Conservation (phyloP, 1,284 basidiomycete species). For the Rhizoctonia solani region DNA sequence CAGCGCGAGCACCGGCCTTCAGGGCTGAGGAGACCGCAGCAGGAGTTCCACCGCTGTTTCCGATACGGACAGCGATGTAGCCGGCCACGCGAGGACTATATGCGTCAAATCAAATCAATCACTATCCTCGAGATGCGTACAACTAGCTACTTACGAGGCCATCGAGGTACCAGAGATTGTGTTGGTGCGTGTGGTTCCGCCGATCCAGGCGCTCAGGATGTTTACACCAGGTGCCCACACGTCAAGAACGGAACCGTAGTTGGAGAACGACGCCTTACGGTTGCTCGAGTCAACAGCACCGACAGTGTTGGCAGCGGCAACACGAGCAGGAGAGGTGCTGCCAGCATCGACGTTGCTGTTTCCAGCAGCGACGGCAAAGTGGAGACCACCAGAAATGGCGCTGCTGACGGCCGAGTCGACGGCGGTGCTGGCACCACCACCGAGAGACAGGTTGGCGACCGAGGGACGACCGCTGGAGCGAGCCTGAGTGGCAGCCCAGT, state of each 20-base stretch:
- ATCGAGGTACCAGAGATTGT: conserved; percentile 77
- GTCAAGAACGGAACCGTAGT: conserved; percentile 56
- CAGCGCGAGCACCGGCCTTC: conserved; percentile 10
- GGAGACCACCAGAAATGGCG: conserved; percentile 74
- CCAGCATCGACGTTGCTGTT: conserved; percentile 58
- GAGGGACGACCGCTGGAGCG: conserved; percentile 6
- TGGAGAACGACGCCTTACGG: conserved; percentile 88
- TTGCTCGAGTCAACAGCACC: conserved; percentile 82
- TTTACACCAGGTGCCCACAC: conserved; percentile 58
- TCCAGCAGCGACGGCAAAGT: conserved; percentile 50
- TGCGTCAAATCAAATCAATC: too few species aligned
- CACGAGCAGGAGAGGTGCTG: conserved; percentile 53
- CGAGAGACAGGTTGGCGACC: conserved; percentile 37
- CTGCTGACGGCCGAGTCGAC: conserved; percentile 67
- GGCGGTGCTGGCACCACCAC: conserved; percentile 25
- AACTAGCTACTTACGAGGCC: conserved; percentile 50
- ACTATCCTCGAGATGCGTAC: too few species aligned
- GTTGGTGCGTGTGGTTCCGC: conserved; percentile 59
- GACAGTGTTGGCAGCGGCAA: conserved; percentile 81
- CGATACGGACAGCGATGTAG: conserved; percentile 10
- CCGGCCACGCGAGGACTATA: conserved; percentile 17
- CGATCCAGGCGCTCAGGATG: conserved; percentile 79
- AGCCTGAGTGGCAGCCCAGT: conserved; percentile 74
- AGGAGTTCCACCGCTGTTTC: conserved; percentile 11
- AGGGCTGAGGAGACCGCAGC: conserved; percentile 18